A percentile compares a stretch with the other conserved stretches of the same genome.
Evolutionary conservation across 2,329 filamentous ascomycete genomes (phyloP).

Genomic region (Penicillium palitans): DNA sequence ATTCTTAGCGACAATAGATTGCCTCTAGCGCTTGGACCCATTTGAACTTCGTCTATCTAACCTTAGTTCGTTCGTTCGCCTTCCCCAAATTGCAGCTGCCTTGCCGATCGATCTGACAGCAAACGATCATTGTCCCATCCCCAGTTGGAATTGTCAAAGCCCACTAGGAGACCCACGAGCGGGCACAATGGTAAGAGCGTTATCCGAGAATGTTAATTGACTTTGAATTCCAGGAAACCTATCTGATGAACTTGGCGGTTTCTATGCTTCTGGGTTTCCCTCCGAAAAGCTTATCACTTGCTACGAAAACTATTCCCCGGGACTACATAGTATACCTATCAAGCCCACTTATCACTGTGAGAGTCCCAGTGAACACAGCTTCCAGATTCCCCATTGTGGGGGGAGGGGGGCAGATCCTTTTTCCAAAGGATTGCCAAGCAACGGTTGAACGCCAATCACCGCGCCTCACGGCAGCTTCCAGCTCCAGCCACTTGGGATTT

Average conservation of each 20-base stretch:
- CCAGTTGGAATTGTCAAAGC: not conserved
- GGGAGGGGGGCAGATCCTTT: constrained; percentile 10
- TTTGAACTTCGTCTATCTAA: not conserved
- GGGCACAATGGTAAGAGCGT: not conserved
- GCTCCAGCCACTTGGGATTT: not conserved
- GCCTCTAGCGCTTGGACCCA: not conserved
- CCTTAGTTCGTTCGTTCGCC: constrained; percentile 2
- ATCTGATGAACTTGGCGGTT: constrained; percentile 1
- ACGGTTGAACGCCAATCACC: constrained; percentile 9
- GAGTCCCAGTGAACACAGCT: not conserved
- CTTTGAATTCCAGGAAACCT: constrained; percentile 17
- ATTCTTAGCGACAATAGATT: not conserved
- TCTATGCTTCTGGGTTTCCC: not conserved
- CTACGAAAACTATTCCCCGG: not conserved
- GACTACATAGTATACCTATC: not conserved
- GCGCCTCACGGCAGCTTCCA: not conserved
- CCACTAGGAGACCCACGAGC: not conserved
- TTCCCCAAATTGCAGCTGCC: not conserved
- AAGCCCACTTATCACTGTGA: not conserved
- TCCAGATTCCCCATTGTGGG: constrained; percentile 17
- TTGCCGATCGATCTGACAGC: constrained; percentile 3
- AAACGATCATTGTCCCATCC: not conserved
- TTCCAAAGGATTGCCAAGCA: constrained; percentile 11
- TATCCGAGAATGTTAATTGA: constrained; percentile 12
- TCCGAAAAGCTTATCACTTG: constrained; percentile 9